Percentiles rank a stretch among this genome's conserved stretches.
phyloP scores from a whole-genome alignment of 1,284 basidiomycete species.

The Rhodotorula sp. region DNA sequence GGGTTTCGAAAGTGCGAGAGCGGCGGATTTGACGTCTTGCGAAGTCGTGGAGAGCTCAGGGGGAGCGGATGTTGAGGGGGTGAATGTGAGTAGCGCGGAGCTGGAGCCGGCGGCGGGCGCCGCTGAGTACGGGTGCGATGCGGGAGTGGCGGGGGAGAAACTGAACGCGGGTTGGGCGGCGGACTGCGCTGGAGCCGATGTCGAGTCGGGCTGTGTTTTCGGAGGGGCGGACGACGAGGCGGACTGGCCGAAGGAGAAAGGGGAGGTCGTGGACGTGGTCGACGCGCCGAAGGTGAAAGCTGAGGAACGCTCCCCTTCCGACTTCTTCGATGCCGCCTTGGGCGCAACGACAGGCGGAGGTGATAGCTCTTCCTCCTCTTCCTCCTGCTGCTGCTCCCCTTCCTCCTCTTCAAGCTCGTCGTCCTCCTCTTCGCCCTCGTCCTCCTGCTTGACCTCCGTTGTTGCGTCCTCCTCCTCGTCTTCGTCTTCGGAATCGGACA shows the following conservation, averaged over 20 bases:
- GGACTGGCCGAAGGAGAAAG: background rate
- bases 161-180: too few species aligned
- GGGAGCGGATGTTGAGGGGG: background rate
- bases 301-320: background rate
- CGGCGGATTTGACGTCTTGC: background rate
- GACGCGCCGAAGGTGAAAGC: background rate
- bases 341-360: background rate
- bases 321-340: background rate
- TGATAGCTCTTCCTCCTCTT: background rate
- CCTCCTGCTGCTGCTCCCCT: background rate
- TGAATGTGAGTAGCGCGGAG: too few species aligned
- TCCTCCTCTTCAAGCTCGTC: background rate
- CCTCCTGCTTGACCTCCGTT: background rate
- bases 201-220: too few species aligned
- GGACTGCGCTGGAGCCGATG: too few species aligned
- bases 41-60: background rate
- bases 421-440: slow-evolving; percentile 1
- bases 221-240: background rate
- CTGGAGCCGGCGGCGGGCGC: too few species aligned
- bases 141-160: too few species aligned
- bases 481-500: background rate
- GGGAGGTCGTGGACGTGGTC: background rate
- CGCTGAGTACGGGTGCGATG: too few species aligned
- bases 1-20: background rate
- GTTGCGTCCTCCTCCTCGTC: background rate